phyloP scores from a whole-genome alignment of 345 rosid genomes.

The Psidium friedrichsthalianum region DNA sequence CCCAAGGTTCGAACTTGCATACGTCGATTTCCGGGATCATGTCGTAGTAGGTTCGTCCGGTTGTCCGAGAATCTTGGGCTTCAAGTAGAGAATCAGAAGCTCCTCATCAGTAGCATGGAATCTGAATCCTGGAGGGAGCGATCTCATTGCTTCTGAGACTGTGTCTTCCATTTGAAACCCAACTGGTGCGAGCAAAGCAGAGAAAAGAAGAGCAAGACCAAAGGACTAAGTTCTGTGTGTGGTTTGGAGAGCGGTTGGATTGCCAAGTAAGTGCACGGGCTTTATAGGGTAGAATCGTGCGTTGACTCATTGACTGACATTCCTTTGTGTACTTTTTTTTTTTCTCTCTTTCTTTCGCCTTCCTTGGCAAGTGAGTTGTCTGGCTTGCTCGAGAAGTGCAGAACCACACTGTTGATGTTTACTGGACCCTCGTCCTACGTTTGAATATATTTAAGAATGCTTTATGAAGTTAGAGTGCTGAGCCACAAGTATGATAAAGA shows the following conservation, averaged over 20 bases:
- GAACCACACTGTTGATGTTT: not conserved
- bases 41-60: not conserved
- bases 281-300: not conserved
- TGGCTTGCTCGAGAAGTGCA: not conserved
- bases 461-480: not conserved
- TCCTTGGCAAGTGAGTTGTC: not conserved
- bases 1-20: slow-evolving; percentile 32
- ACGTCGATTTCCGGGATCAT: slow-evolving; percentile 23
- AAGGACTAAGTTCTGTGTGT: not conserved
- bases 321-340: not conserved
- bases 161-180: not conserved
- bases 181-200: not conserved
- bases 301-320: not conserved
- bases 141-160: not conserved
- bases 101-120: slow-evolving; percentile 41
- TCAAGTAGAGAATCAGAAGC: slow-evolving; percentile 19
- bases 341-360: not conserved
- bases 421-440: not conserved
- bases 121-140: slow-evolving; percentile 11
- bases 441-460: not conserved
- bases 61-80: slow-evolving; percentile 11
- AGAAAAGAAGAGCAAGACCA: not conserved
- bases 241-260: not conserved
- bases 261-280: not conserved
- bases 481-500: not conserved